Percentiles rank a stretch among this genome's conserved stretches.
These are phyloP conservation scores for Avena atlantica DNA, from an alignment of 176 grass and related monocot genomes.

Conservation along the genomic window DNA sequence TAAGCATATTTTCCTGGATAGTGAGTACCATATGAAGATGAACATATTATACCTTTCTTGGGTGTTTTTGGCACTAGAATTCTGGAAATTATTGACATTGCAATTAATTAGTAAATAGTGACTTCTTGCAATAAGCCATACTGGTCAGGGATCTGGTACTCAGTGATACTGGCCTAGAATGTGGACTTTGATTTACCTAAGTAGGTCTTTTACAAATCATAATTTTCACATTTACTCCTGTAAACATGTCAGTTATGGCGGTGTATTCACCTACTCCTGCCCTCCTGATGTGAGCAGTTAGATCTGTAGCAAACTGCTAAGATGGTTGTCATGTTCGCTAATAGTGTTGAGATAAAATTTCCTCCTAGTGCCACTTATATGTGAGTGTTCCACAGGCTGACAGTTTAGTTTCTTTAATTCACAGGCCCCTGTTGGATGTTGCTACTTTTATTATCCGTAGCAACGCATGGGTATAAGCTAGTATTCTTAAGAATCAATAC, in stretches of 20 bases:
- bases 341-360: neutral
- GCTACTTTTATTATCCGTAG: neutral
- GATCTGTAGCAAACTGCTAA: constrained; percentile 14
- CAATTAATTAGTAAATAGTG: neutral
- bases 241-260: constrained; percentile 3
- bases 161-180: neutral
- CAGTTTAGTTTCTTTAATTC: neutral
- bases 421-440: neutral
- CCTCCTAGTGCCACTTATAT: constrained; percentile 3
- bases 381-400: neutral
- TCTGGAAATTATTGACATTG: neutral
- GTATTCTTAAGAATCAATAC: neutral
- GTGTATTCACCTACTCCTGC: neutral
- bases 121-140: constrained; percentile 23
- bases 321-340: neutral
- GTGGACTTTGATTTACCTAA: constrained; percentile 16
- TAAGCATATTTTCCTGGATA: constrained; percentile 53
- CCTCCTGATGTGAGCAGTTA: constrained; percentile 5
- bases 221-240: neutral
- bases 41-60: neutral
- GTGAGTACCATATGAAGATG: constrained; percentile 2
- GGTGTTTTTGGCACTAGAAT: neutral
- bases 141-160: neutral
- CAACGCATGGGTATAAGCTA: neutral
- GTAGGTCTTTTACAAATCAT: neutral